Percentiles rank a stretch among this genome's conserved stretches.
These are phyloP conservation scores for Fusarium mundagurra DNA, from an alignment of 2,329 filamentous ascomycete species.

Conservation along the genomic window DNA sequence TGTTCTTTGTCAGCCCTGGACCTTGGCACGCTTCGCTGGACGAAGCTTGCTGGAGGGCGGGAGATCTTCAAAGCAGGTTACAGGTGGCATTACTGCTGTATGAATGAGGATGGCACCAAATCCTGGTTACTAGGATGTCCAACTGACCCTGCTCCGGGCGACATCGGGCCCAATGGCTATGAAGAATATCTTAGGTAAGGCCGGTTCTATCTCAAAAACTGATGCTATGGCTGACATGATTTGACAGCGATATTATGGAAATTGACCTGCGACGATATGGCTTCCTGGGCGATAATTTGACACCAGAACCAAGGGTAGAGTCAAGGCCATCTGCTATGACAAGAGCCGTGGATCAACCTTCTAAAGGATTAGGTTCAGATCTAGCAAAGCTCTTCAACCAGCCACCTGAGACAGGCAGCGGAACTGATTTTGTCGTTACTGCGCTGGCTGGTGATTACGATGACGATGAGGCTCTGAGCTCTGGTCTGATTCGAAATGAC, in stretches of 20 bases:
- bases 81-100: constrained; percentile 97
- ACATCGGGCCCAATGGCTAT: constrained; percentile 74
- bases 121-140: constrained; percentile 96
- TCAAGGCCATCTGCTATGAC: constrained; percentile 59
- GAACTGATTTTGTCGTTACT: constrained; percentile 90
- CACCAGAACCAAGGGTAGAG: constrained; percentile 63
- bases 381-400: constrained; percentile 88
- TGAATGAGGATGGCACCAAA: constrained; percentile 94
- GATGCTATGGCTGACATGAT: constrained; percentile 29
- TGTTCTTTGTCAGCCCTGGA: constrained; percentile 93
- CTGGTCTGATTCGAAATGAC: constrained; percentile 58
- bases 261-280: constrained; percentile 94
- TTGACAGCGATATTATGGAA: constrained; percentile 81
- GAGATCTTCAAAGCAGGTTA: constrained; percentile 94
- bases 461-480: constrained; percentile 69
- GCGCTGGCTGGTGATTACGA: constrained; percentile 83
- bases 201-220: background rate
- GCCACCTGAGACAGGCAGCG: constrained; percentile 83
- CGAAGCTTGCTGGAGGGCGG: constrained; percentile 91
- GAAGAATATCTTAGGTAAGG: constrained; percentile 82
- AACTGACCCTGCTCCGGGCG: constrained; percentile 73
- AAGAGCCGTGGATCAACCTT: constrained; percentile 63
- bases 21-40: constrained; percentile 87
- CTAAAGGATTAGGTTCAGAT: constrained; percentile 81
- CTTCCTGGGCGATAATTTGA: constrained; percentile 81